Evolutionary conservation across 164 flowering plant genomes (phyloP).

Genomic region (Chimonanthus praecox): DNA sequence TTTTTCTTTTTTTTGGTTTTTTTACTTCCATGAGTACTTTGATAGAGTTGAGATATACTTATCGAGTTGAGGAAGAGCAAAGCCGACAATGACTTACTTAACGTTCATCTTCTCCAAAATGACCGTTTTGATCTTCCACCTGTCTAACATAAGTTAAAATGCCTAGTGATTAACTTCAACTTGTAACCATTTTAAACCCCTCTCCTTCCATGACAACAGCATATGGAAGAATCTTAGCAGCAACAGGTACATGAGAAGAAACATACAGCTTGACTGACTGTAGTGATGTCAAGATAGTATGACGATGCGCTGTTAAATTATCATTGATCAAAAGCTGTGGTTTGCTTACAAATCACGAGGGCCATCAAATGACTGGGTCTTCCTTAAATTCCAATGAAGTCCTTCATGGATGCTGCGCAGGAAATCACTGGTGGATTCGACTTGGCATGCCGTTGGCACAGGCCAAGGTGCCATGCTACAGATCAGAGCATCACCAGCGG

Average conservation of each 20-base stretch:
- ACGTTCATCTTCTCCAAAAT: not conserved
- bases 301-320: not conserved
- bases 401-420: conserved; percentile 91
- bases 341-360: conserved; percentile 42
- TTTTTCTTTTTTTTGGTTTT: not conserved
- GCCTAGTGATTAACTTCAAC: not conserved
- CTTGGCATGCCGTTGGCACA: conserved; percentile 92
- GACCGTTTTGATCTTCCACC: not conserved
- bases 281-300: not conserved
- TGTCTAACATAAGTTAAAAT: not conserved
- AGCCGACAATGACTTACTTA: not conserved
- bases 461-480: conserved; percentile 98
- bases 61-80: not conserved
- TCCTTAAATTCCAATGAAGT: conserved; percentile 94
- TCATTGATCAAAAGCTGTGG: not conserved
- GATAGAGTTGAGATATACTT: no score
- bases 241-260: not conserved
- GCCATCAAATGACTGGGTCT: conserved; percentile 77
- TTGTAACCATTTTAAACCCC: not conserved
- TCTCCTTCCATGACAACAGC: not conserved
- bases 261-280: not conserved
- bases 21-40: no score
- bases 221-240: not conserved
- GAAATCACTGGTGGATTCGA: conserved; percentile 84
- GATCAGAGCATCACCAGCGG: conserved; percentile 87